Evolutionary conservation across 1,284 basidiomycete species (phyloP).

Genomic region (Puccinia polysora): DNA sequence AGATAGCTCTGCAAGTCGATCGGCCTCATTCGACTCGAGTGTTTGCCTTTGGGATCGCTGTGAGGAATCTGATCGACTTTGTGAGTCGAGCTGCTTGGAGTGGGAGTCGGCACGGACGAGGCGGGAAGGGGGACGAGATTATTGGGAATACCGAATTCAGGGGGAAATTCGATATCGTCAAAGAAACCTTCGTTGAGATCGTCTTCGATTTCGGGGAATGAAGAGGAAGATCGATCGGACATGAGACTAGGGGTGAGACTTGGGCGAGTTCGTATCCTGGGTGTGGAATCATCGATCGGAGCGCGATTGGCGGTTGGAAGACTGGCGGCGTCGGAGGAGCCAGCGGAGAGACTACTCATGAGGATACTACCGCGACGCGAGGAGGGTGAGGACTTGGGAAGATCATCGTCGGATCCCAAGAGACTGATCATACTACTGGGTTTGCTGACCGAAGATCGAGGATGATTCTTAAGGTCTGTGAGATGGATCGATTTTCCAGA

Average conservation of each 20-base stretch:
- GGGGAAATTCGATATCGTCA: slow-evolving; percentile 43
- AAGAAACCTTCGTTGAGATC: slow-evolving; percentile 40
- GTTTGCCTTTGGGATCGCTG: slow-evolving; percentile 9
- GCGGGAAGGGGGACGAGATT: slow-evolving; percentile 19
- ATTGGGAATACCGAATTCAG: slow-evolving; percentile 40
- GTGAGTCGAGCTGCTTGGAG: neutral
- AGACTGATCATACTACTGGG: slow-evolving; percentile 7
- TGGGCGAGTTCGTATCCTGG: slow-evolving; percentile 23
- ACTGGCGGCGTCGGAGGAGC: slow-evolving; percentile 7
- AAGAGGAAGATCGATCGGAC: slow-evolving; percentile 38
- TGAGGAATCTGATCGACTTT: neutral
- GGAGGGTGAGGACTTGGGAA: slow-evolving; percentile 18
- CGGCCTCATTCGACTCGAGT: neutral
- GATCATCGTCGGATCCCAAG: slow-evolving; percentile 8
- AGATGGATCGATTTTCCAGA: slow-evolving; percentile 16
- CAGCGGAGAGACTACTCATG: neutral
- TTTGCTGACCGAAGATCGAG: slow-evolving; percentile 2
- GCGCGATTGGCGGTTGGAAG: neutral
- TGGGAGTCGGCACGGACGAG: neutral
- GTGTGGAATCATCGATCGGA: slow-evolving; percentile 22
- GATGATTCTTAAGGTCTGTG: neutral
- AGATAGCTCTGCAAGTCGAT: slow-evolving; percentile 23
- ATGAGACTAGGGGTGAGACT: slow-evolving; percentile 42
- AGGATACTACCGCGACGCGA: slow-evolving; percentile 12
- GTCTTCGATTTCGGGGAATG: slow-evolving; percentile 39